A percentile compares a stretch with the other conserved stretches of the same genome.
Conservation (phyloP, 805 yeast genomes). For the Candida arabinofermentans region DNA sequence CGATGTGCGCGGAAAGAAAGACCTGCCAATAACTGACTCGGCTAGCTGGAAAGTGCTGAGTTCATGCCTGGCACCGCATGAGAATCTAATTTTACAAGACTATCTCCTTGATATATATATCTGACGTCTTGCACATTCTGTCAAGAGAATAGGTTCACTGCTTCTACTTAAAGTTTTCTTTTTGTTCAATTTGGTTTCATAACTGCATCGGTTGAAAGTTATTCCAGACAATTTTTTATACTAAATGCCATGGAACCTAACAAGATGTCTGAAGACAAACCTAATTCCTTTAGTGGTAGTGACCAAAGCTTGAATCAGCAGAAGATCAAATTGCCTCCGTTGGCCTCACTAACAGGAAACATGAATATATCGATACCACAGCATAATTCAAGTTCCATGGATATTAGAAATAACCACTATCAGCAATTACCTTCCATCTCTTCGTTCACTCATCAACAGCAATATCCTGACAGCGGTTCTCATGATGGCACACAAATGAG, state of each 20-base stretch:
- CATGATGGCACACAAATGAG: not conserved
- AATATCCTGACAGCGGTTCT: not conserved
- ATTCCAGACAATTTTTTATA: not conserved
- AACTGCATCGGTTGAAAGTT: too few relatives aligned
- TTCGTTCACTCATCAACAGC: not conserved
- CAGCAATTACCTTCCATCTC: not conserved
- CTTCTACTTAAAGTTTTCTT: too few relatives aligned
- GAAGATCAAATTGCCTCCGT: slow-evolving; percentile 13
- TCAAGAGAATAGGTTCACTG: too few relatives aligned
- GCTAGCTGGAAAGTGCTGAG: too few relatives aligned
- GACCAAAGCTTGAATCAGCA: not conserved
- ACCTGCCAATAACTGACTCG: too few relatives aligned
- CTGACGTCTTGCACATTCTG: too few relatives aligned
- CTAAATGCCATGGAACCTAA: not conserved
- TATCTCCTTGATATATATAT: too few relatives aligned
- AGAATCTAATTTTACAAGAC: too few relatives aligned
- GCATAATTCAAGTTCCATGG: not conserved
- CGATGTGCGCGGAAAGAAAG: too few relatives aligned
- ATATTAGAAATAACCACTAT: not conserved
- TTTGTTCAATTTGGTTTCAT: too few relatives aligned
- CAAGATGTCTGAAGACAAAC: not conserved
- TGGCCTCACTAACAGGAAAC: slow-evolving; percentile 13
- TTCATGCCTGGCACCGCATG: too few relatives aligned
- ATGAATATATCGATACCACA: slow-evolving; percentile 9
- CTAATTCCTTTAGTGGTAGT: not conserved